These are phyloP conservation scores for Penicillium sp. DNA, from an alignment of 2,329 filamentous ascomycete genomes.

Conservation along the genomic window DNA sequence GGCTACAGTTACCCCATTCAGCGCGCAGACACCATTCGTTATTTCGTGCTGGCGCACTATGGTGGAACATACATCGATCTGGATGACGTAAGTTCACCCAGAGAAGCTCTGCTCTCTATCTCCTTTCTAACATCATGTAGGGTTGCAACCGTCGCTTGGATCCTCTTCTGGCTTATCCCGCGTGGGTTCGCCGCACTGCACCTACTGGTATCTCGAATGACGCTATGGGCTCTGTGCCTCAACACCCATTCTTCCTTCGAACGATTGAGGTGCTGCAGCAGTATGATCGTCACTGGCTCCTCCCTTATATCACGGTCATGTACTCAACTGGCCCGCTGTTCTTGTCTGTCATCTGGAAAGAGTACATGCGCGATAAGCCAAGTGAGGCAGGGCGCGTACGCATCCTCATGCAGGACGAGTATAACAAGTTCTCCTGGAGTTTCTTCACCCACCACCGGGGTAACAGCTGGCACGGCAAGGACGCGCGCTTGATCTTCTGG, in stretches of 20 bases:
- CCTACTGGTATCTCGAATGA: conserved; percentile 81
- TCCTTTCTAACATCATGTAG: conserved; percentile 37
- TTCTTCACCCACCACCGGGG: conserved; percentile 68
- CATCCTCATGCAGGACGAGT: conserved; percentile 68
- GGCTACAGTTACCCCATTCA: conserved; percentile 73
- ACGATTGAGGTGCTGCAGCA: conserved; percentile 66
- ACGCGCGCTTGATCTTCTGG: conserved; percentile 66
- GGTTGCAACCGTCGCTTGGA: conserved; percentile 68
- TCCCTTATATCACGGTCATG: conserved; percentile 78
- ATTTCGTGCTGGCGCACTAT: conserved; percentile 74
- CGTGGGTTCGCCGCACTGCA: conserved; percentile 68
- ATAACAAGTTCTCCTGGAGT: conserved; percentile 66
- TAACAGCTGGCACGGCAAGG: conserved; percentile 65
- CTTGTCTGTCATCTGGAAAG: conserved; percentile 71
- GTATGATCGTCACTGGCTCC: conserved; percentile 67
- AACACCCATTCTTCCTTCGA: conserved; percentile 71
- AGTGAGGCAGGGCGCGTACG: conserved; percentile 56
- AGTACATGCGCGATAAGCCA: conserved; percentile 58
- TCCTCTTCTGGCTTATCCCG: conserved; percentile 65
- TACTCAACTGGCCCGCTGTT: conserved; percentile 74
- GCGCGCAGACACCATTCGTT: conserved; percentile 73
- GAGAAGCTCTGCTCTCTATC: neutral
- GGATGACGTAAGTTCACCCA: conserved; percentile 57
- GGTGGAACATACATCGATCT: conserved; percentile 81
- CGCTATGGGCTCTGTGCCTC: conserved; percentile 70